Conservation (phyloP, 257 asterid genomes). For the Rhazya stricta region DNA sequence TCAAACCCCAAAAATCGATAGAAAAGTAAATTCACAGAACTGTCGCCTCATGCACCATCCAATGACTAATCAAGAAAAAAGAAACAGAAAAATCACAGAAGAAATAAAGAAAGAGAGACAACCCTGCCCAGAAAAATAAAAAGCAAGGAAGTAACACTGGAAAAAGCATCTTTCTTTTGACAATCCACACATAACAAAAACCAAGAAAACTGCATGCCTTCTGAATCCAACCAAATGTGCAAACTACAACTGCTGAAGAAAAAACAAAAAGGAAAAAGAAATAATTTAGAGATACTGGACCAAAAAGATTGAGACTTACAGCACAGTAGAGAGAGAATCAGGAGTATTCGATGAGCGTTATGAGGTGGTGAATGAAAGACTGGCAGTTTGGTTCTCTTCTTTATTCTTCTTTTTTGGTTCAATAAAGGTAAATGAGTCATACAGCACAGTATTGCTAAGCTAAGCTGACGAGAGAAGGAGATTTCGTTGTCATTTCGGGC, state of each 20-base stretch:
- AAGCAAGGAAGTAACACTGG: not conserved
- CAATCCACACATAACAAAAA: not conserved
- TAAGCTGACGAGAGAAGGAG: not conserved
- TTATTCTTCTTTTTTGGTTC: not conserved
- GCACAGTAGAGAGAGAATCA: constrained; percentile 2
- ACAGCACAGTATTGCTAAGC: not conserved
- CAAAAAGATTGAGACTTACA: constrained; percentile 15
- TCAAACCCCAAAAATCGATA: not conserved
- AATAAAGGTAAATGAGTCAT: not conserved
- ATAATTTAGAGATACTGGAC: not conserved
- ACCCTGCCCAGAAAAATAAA: not conserved
- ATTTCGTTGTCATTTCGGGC: constrained; percentile 1
- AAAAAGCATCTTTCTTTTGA: not conserved
- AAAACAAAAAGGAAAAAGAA: not conserved
- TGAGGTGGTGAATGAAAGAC: constrained; percentile 16
- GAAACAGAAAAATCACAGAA: not conserved
- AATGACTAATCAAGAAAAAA: not conserved
- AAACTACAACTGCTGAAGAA: too few species aligned
- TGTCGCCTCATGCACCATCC: not conserved
- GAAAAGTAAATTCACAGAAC: not conserved
- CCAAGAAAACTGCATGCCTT: constrained; percentile 14
- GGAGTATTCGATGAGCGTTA: constrained; percentile 13
- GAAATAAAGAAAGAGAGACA: not conserved
- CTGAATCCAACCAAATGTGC: not conserved
- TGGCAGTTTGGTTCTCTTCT: not conserved